Base-by-base conservation (phyloP, 2,329 filamentous ascomycete species). In the Nectriaceae sp. region DNA sequence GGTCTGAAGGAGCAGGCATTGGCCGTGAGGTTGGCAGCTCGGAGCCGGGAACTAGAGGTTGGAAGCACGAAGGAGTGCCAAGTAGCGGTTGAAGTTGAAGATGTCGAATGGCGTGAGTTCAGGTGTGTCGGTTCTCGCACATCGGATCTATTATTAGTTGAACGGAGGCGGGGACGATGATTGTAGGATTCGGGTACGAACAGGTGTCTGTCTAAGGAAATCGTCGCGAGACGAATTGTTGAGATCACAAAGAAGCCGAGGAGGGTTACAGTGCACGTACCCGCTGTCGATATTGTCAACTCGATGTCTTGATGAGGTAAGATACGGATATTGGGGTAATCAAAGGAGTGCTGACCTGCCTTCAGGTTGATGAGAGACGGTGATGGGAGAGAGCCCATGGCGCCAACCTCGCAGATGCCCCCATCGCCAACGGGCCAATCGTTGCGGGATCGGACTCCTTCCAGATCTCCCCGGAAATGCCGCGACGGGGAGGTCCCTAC, bases 391-490 rank as follows among this genome's bases (percentile, higher is more conserved):
- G n/a, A n/a, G n/a, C n/a, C n/a, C n/a, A n/a, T n/a, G n/a, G n/a
- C n/a, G n/a, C n/a, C n/a, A n/a, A n/a, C n/a, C n/a, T n/a, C n/a
- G n/a, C n/a, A n/a, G n/a, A n/a, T n/a, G n/a, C n/a, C n/a, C n/a
- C n/a, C n/a, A n/a, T n/a, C n/a, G n/a, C n/a, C n/a, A n/a, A n/a
- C n/a, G n/a, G n/a, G n/a, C n/a, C n/a, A n/a, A n/a, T n/a, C n/a
- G n/a, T n/a, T n/a, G n/a, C n/a, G 21, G 15, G 37, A 39, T 47
- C 38, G 44, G 55, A 39, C 43, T 42, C 46, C 45, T 29, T 41
- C 42, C 16, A 50, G 49, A 53, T 55, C 50, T 47, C 52, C 54
- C 58, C 58, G 52, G 56, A 52, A 60, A 52, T 60, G 53, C 59
- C 56, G 56, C 56, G 56, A 61, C 56, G 24, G 40, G 58, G 58